Conservation (phyloP, 2,329 filamentous ascomycete genomes). For the Penicillium rolfsii region DNA sequence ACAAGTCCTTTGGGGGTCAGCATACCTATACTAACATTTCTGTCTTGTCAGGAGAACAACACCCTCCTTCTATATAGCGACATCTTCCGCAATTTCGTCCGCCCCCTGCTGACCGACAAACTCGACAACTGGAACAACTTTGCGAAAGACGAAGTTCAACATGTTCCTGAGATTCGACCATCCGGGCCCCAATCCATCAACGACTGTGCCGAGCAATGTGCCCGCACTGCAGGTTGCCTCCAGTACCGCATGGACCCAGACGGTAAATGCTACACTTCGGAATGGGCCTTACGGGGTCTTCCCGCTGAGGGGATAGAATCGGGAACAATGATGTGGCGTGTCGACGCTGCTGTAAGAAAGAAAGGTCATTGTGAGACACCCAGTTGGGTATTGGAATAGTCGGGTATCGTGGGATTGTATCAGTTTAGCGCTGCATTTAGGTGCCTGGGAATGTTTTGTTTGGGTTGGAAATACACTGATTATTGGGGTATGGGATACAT, state of each 20-base stretch:
- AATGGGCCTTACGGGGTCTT: conserved; percentile 20
- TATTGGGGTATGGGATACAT: conserved; percentile 7
- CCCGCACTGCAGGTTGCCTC: conserved; percentile 17
- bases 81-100: conserved; percentile 27
- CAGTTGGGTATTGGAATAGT: conserved; percentile 15
- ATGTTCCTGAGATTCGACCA: conserved; percentile 8
- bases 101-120: conserved; percentile 20
- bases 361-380: conserved; percentile 18
- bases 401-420: background rate
- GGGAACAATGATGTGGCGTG: conserved; percentile 30
- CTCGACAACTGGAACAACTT: conserved; percentile 27
- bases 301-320: conserved; percentile 18
- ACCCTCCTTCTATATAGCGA: conserved; percentile 28
- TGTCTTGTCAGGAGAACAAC: conserved; percentile 16
- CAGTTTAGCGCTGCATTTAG: background rate
- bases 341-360: conserved; percentile 21
- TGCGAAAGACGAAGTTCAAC: conserved; percentile 11
- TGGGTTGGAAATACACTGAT: conserved; percentile 5
- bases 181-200: conserved; percentile 12
- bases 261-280: conserved; percentile 22
- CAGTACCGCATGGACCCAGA: conserved; percentile 24
- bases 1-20: too few species aligned
- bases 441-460: background rate
- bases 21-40: background rate
- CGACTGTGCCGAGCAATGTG: conserved; percentile 29